These are phyloP conservation scores for Melocanna baccifera DNA, from an alignment of 176 grass and related monocot species.

Conservation along the genomic window DNA sequence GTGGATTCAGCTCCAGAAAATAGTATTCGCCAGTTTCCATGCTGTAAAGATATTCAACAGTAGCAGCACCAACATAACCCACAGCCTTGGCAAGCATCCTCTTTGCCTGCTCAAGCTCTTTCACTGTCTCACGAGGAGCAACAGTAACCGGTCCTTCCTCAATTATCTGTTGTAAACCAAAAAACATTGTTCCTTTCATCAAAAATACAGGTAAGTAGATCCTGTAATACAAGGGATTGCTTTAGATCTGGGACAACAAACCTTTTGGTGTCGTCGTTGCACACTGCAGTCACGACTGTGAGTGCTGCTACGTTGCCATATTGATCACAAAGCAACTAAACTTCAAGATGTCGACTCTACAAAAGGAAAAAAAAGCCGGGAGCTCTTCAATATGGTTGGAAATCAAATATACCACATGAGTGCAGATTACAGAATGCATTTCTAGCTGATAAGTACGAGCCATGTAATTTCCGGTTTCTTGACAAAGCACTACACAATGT, in stretches of 20 bases:
- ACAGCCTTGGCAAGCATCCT: slow-evolving; percentile 95
- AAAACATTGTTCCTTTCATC: not conserved
- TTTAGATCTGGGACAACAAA: slow-evolving; percentile 18
- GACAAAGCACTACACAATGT: not conserved
- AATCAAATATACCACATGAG: slow-evolving; percentile 2
- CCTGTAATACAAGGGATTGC: not conserved
- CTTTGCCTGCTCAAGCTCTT: slow-evolving; percentile 88
- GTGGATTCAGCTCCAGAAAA: slow-evolving; percentile 95
- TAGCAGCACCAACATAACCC: slow-evolving; percentile 93
- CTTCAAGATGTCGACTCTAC: slow-evolving; percentile 98
- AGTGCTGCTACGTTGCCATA: slow-evolving; percentile 96
- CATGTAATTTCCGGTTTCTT: not conserved
- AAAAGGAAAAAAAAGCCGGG: slow-evolving; percentile 4
- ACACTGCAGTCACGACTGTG: slow-evolving; percentile 99
- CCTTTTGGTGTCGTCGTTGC: slow-evolving; percentile 98
- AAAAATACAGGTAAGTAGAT: slow-evolving; percentile 3
- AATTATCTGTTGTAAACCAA: slow-evolving; percentile 64
- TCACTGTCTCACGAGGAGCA: slow-evolving; percentile 74
- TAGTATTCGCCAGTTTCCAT: slow-evolving; percentile 99
- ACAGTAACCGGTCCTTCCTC: slow-evolving; percentile 96
- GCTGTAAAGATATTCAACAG: slow-evolving; percentile 98
- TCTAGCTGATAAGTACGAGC: slow-evolving; percentile 3
- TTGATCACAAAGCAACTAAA: slow-evolving; percentile 89
- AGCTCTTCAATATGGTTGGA: not conserved
- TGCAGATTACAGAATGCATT: not conserved